A percentile compares a stretch with the other conserved stretches of the same genome.
Conservation (phyloP, 345 rosid genomes). For the Populus pruinosa region DNA sequence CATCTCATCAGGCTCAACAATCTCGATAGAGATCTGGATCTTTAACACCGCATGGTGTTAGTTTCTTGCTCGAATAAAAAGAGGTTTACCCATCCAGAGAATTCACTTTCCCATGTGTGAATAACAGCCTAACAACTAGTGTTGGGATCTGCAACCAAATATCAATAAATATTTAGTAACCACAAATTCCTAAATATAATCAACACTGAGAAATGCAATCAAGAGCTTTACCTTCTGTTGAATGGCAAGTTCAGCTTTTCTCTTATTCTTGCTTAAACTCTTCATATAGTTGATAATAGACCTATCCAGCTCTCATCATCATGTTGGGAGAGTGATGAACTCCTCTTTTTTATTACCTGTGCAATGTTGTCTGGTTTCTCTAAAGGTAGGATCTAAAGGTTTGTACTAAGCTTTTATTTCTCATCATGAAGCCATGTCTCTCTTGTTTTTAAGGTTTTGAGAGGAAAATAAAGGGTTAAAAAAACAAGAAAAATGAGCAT, state of each 20-base stretch:
- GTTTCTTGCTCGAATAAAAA: no score
- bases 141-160: conserved; percentile 44
- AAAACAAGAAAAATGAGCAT: no score
- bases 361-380: conserved; percentile 91
- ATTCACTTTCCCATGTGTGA: no score
- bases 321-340: conserved; percentile 64
- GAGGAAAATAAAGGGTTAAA: no score
- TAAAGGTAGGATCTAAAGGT: conserved; percentile 76
- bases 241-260: conserved; percentile 85
- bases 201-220: not conserved
- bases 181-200: not conserved
- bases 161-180: conserved; percentile 1
- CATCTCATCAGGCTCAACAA: no score
- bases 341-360: conserved; percentile 86
- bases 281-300: conserved; percentile 92
- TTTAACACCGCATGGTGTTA: no score
- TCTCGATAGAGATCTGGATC: no score
- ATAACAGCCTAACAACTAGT: conserved; percentile 16
- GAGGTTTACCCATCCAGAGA: no score
- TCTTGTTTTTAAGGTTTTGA: conserved; percentile 36
- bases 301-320: conserved; percentile 98
- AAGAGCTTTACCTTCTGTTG: conserved; percentile 56
- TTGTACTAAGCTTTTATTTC: conserved; percentile 93
- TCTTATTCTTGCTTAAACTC: conserved; percentile 91
- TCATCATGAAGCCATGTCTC: conserved; percentile 96